These are phyloP conservation scores for Fusarium burgessii DNA, from an alignment of 2,329 filamentous ascomycete genomes.

Conservation along the genomic window DNA sequence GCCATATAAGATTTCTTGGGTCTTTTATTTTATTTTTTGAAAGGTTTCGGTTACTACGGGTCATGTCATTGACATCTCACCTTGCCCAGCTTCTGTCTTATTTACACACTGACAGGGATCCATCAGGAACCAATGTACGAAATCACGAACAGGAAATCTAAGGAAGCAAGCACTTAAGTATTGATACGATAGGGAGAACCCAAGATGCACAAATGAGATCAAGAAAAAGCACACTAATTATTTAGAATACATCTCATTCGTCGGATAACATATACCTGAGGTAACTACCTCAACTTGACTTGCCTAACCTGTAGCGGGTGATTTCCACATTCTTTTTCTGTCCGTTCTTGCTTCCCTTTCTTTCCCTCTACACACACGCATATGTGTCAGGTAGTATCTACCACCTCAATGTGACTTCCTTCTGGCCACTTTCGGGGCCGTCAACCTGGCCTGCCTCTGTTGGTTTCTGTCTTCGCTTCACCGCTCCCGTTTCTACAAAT, in stretches of 20 bases:
- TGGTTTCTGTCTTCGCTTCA: conserved; percentile 20
- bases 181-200: conserved; percentile 18
- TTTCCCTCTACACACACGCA: not conserved
- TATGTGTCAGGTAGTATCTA: not conserved
- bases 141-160: not conserved
- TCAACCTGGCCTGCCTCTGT: conserved; percentile 9
- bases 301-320: not conserved
- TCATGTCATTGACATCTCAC: not conserved
- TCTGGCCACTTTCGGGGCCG: conserved; percentile 26
- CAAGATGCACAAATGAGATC: not conserved
- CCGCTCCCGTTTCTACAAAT: conserved; percentile 12
- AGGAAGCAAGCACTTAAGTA: conserved; percentile 17
- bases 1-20: not conserved
- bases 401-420: conserved; percentile 10
- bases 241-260: not conserved
- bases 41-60: not conserved
- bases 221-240: not conserved
- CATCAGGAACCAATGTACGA: not conserved
- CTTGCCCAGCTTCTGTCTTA: too few species aligned
- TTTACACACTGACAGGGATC: too few species aligned
- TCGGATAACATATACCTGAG: not conserved
- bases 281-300: not conserved
- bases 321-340: not conserved
- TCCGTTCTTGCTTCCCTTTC: conserved; percentile 5
- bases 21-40: not conserved